phyloP scores from a whole-genome alignment of 345 rosid species.

The Melaleuca alternifolia region DNA sequence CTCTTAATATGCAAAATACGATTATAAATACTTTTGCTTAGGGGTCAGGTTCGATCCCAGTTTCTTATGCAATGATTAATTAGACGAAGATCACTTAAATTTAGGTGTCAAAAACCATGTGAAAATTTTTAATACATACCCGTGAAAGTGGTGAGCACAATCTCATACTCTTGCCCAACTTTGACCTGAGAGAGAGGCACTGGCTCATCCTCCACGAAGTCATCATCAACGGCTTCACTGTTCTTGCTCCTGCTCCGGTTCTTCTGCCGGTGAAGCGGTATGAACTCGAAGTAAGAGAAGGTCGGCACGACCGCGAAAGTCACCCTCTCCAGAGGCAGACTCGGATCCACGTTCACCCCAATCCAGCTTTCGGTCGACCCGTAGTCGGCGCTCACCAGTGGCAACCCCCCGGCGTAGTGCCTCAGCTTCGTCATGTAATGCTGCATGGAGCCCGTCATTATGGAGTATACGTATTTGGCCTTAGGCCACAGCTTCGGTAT shows the following conservation, averaged over 20 bases:
- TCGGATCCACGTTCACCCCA: slow-evolving; percentile 80
- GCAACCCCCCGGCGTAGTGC: slow-evolving; percentile 60
- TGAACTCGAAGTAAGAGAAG: slow-evolving; percentile 84
- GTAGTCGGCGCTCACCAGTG: slow-evolving; percentile 79
- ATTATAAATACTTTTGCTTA: no score
- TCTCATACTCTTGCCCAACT: slow-evolving; percentile 72
- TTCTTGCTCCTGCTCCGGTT: neutral
- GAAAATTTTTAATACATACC: slow-evolving; percentile 28
- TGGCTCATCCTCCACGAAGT: slow-evolving; percentile 66
- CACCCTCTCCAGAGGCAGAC: slow-evolving; percentile 56
- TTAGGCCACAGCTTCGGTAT: slow-evolving; percentile 76
- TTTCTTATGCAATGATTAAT: neutral
- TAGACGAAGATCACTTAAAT: neutral
- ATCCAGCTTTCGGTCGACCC: slow-evolving; percentile 98
- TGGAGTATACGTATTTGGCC: slow-evolving; percentile 79
- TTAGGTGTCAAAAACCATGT: neutral
- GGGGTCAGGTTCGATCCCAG: neutral
- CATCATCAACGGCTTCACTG: slow-evolving; percentile 18
- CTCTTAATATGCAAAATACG: neutral
- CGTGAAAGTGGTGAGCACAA: slow-evolving; percentile 89
- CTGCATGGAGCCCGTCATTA: slow-evolving; percentile 95
- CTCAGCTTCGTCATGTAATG: slow-evolving; percentile 63
- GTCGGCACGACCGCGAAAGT: slow-evolving; percentile 80
- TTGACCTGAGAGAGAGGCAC: slow-evolving; percentile 68
- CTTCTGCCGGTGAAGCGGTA: slow-evolving; percentile 53